Conservation (phyloP, 164 flowering plant genomes). For the Vitis riparia region DNA sequence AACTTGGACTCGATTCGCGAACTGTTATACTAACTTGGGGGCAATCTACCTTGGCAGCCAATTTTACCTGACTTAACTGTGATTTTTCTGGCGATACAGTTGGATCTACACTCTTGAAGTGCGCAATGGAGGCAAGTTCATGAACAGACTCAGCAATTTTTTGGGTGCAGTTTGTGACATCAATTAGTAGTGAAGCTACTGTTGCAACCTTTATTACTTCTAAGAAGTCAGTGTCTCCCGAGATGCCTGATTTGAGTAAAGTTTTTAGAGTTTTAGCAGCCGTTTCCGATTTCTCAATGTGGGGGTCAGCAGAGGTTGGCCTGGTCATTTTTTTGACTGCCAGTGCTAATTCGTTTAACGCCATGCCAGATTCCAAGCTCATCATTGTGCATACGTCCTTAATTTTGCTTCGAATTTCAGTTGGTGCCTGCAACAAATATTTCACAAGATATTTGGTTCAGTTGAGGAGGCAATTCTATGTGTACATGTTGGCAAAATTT, state of each 20-base stretch:
- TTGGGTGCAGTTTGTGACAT: constrained; percentile 44
- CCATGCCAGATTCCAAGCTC: constrained; percentile 50
- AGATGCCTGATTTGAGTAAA: constrained; percentile 28
- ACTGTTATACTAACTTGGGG: constrained; percentile 16
- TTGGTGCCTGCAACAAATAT: constrained; percentile 32
- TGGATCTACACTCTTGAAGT: constrained; percentile 29
- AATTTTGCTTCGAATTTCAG: constrained; percentile 36
- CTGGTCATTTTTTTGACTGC: constrained; percentile 41
- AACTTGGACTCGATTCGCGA: not conserved
- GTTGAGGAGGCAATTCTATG: no score
- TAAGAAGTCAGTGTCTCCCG: constrained; percentile 34
- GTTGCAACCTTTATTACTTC: constrained; percentile 40
- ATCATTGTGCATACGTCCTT: constrained; percentile 42
- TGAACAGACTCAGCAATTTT: constrained; percentile 44
- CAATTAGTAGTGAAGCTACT: constrained; percentile 53
- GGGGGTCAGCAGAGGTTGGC: constrained; percentile 22
- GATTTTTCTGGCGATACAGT: constrained; percentile 1
- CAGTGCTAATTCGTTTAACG: constrained; percentile 42
- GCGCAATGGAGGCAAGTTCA: constrained; percentile 49
- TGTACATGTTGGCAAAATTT: no score
- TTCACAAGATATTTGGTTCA: not conserved
- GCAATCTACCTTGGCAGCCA: not conserved
- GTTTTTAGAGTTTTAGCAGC: constrained; percentile 41
- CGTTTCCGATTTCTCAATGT: constrained; percentile 29
- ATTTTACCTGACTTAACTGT: not conserved